phyloP scores from a whole-genome alignment of 108 stramenopile species.

The Schizochytrium sp. region DNA sequence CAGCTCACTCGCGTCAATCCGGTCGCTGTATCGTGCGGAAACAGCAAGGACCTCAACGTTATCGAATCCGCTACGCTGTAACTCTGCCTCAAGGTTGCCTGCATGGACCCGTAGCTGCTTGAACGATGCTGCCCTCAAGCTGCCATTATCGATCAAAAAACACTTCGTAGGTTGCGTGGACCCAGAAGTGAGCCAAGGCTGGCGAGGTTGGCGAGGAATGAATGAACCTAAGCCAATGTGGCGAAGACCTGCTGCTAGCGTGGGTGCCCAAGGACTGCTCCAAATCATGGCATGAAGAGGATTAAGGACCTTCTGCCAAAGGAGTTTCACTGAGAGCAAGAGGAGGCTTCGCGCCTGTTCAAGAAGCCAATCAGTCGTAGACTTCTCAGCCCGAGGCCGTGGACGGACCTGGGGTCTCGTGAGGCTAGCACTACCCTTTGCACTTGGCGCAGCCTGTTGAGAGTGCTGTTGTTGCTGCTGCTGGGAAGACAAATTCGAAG shows the following conservation, averaged over 20 bases:
- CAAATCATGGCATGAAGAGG: background rate
- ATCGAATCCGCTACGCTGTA: background rate
- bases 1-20: slow-evolving; percentile 17
- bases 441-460: background rate
- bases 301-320: background rate
- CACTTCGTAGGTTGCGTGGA: slow-evolving; percentile 6
- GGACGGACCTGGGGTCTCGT: background rate
- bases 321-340: background rate
- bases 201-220: background rate
- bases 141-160: slow-evolving; percentile 43
- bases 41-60: slow-evolving; percentile 21
- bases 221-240: background rate
- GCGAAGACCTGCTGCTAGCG: background rate
- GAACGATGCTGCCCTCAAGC: slow-evolving; percentile 12
- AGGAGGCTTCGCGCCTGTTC: background rate
- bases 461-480: background rate
- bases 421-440: background rate
- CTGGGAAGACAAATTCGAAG: background rate
- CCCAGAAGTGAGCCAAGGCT: slow-evolving; percentile 25
- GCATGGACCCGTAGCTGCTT: slow-evolving; percentile 53
- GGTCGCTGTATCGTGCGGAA: slow-evolving; percentile 45
- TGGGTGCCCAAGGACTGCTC: background rate
- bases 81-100: slow-evolving; percentile 23
- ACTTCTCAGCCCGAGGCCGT: background rate
- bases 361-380: background rate